These are phyloP conservation scores for Euphrasia arctica DNA, from an alignment of 305 asterid species.

Conservation along the genomic window DNA sequence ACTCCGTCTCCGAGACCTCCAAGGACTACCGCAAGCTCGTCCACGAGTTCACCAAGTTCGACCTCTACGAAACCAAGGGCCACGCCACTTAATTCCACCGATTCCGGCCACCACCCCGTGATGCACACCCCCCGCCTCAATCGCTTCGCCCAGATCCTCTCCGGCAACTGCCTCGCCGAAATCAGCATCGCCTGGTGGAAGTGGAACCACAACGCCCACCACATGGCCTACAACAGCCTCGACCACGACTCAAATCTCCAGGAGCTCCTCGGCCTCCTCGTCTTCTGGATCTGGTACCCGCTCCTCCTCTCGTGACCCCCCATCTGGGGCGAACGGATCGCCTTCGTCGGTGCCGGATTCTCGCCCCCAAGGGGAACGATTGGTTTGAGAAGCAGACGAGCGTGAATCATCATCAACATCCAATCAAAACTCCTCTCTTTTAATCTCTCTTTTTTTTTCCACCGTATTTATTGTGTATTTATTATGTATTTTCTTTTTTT, in stretches of 20 bases:
- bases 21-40: constrained; percentile 72
- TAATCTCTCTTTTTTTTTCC: no score
- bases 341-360: constrained; percentile 36
- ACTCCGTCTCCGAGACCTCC: constrained; percentile 64
- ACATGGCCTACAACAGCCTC: not conserved
- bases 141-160: no score
- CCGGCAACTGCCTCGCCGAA: constrained; percentile 75
- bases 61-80: constrained; percentile 66
- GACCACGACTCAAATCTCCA: no score
- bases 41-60: constrained; percentile 57
- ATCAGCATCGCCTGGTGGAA: constrained; percentile 95
- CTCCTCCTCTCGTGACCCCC: not conserved
- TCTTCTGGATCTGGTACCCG: constrained; percentile 2
- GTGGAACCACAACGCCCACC: constrained; percentile 54
- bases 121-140: no score
- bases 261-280: no score
- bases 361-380: constrained; percentile 58
- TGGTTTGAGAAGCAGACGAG: constrained; percentile 79
- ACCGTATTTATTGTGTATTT: no score
- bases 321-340: not conserved
- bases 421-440: no score
- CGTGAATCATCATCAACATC: no score
- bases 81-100: constrained; percentile 46
- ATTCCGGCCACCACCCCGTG: constrained; percentile 82
- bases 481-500: no score